Conservation (phyloP, 2,329 filamentous ascomycete species). For the Mycogone perniciosa region DNA sequence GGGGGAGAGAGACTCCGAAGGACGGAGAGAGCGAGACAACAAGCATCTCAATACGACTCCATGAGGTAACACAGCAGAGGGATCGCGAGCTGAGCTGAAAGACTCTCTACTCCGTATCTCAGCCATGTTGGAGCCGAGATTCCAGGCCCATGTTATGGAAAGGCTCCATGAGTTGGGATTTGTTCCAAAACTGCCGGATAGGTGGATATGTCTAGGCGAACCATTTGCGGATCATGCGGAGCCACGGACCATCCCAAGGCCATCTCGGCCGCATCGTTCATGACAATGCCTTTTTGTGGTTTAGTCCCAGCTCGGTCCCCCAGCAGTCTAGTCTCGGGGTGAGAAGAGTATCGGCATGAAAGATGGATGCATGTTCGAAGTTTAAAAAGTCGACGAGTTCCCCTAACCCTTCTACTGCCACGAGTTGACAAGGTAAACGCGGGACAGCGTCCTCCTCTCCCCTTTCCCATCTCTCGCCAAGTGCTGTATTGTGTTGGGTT, state of each 20-base stretch:
- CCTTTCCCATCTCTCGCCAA: neutral
- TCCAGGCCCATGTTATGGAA: neutral
- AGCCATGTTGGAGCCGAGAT: neutral
- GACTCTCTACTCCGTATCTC: too few relatives aligned
- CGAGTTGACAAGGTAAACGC: neutral
- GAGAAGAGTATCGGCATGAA: neutral
- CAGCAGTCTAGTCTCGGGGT: too few relatives aligned
- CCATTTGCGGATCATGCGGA: neutral
- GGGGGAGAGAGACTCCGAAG: too few relatives aligned
- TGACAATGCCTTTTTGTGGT: too few relatives aligned
- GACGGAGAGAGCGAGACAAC: too few relatives aligned
- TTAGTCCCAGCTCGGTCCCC: too few relatives aligned
- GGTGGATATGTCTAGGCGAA: constrained; percentile 3
- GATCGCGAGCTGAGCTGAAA: too few relatives aligned
- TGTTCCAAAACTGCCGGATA: neutral
- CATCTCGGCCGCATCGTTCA: too few relatives aligned
- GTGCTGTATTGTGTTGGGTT: neutral
- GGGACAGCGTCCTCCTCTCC: neutral
- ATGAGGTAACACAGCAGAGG: too few relatives aligned
- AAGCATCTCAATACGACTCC: too few relatives aligned
- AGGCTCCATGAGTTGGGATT: neutral
- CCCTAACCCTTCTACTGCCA: neutral
- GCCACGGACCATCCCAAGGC: neutral
- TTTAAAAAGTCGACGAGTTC: neutral
- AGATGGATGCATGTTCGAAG: neutral